These are phyloP conservation scores for Tirmania nivea DNA, from an alignment of 495 filamentous ascomycete genomes.

Conservation along the genomic window DNA sequence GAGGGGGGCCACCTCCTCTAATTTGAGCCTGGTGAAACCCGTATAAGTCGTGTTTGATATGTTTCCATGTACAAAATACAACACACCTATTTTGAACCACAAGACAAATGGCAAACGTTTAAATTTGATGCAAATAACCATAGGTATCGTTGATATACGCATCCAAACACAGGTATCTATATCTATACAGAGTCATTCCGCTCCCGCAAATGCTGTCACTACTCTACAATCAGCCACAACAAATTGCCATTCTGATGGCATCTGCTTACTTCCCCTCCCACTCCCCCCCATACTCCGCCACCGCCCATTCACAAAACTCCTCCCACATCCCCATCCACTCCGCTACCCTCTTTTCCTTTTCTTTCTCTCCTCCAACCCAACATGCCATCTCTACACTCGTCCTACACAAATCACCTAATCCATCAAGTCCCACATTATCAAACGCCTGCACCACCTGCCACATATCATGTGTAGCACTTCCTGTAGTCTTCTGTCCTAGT, in stretches of 20 bases:
- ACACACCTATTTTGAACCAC: no score
- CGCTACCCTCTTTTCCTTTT: slow-evolving; percentile 48
- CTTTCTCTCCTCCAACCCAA: slow-evolving; percentile 57
- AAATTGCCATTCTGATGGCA: no score
- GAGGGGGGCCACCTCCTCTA: no score
- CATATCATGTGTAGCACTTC: slow-evolving; percentile 60
- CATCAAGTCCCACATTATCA: slow-evolving; percentile 64
- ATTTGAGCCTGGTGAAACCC: no score
- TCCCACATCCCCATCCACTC: slow-evolving; percentile 71
- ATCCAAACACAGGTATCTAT: no score
- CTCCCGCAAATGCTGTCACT: no score
- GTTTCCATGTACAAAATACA: no score
- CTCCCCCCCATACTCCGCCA: slow-evolving; percentile 51
- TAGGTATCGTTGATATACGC: no score
- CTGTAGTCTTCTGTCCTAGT: slow-evolving; percentile 50
- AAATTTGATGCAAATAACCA: no score
- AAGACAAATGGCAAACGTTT: no score
- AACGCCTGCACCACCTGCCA: slow-evolving; percentile 79
- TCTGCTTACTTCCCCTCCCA: slow-evolving; percentile 21
- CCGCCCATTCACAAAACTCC: slow-evolving; percentile 76
- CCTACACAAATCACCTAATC: slow-evolving; percentile 65
- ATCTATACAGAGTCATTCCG: no score
- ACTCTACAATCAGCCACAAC: background rate
- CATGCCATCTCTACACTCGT: slow-evolving; percentile 81
- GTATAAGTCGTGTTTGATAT: no score